Base-by-base conservation (phyloP, 106 monocot species). In the Dendrobium chrysotoxum region DNA sequence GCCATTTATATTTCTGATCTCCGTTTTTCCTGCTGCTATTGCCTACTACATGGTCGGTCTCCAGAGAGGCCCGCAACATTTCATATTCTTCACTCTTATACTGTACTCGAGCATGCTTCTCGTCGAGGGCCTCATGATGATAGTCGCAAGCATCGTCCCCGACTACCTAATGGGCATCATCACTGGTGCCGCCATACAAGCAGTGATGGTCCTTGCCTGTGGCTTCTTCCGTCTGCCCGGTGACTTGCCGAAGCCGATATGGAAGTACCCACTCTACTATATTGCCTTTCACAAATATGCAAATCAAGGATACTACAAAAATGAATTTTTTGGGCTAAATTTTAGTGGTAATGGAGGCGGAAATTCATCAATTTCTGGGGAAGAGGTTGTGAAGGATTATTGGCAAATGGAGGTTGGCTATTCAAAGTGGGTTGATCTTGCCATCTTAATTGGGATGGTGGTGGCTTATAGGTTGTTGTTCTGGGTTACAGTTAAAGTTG, bases 111-210 rank as follows among this genome's bases (percentile, higher is more conserved):
- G 85, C 81, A 88, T 95, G 92, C 72, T 92, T 72, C 74, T 95
- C 1, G 94, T 95, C 7, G 94, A 95, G 77, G 86, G 94, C 71
- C 76, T 95, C 28, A 95, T 95, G 94, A 95, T 95, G 95, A 92
- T 95, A 31, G 95, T 95, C 5, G 95, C 95, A 1, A 90, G 88
- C 85, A 44, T 92, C 40, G 88, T 95, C 58, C 92, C 95, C 0
- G 87, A 92, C 53, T 95, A 88, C 66, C 83, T 92, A 78, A 90
- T 92, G 90, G 92, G 95, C 28, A 95, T 95, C 79, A 92, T 95
- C 58, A 90, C 90, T 13, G 95, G 92, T 0, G 95, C 95, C 1
- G 92, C 90, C 2, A 85, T 95, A 50, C 95, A 92, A 41, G 95
- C 90, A 0, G 75, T 88, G 11, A 92, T 95, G 95, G 82, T 95